A percentile compares a stretch with the other conserved stretches of the same genome.
Conservation (phyloP, 805 yeast genomes). For the Komagataella pastoris region DNA sequence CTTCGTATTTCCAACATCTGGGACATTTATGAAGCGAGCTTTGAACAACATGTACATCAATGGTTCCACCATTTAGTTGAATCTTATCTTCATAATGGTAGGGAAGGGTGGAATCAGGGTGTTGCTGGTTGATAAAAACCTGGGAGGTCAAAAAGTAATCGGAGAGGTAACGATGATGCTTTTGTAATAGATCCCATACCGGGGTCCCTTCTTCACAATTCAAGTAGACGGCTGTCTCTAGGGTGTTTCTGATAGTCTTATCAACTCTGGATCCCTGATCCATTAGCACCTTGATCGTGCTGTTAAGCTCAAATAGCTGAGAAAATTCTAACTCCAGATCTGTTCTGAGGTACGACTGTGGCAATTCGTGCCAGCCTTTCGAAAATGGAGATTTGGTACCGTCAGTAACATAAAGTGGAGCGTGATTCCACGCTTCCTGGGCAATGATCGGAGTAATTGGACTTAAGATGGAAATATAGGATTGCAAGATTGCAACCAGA, state of each 20-base stretch:
- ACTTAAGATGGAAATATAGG: slow-evolving; percentile 53
- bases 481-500: slow-evolving; percentile 39
- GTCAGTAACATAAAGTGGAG: slow-evolving; percentile 20
- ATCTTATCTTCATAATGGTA: slow-evolving; percentile 17
- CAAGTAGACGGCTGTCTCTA: slow-evolving; percentile 40
- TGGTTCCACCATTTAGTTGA: slow-evolving; percentile 13
- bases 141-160: slow-evolving; percentile 56
- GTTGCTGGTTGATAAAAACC: slow-evolving; percentile 23
- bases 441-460: slow-evolving; percentile 78
- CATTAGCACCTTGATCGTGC: slow-evolving; percentile 32
- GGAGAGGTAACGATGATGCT: slow-evolving; percentile 28
- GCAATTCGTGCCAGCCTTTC: slow-evolving; percentile 26
- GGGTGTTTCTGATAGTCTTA: slow-evolving; percentile 35
- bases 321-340: slow-evolving; percentile 29
- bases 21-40: slow-evolving; percentile 55
- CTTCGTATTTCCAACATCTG: slow-evolving; percentile 81
- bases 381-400: slow-evolving; percentile 30
- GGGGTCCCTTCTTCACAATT: slow-evolving; percentile 7
- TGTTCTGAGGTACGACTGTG: slow-evolving; percentile 19
- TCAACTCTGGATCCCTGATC: slow-evolving; percentile 45
- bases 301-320: slow-evolving; percentile 26
- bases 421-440: slow-evolving; percentile 76
- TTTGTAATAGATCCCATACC: slow-evolving; percentile 8
- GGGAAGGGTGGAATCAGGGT: background rate
- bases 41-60: slow-evolving; percentile 23